Evolutionary conservation across 2,329 filamentous ascomycete genomes (phyloP).

Genomic region (Macrophomina phaseolina): DNA sequence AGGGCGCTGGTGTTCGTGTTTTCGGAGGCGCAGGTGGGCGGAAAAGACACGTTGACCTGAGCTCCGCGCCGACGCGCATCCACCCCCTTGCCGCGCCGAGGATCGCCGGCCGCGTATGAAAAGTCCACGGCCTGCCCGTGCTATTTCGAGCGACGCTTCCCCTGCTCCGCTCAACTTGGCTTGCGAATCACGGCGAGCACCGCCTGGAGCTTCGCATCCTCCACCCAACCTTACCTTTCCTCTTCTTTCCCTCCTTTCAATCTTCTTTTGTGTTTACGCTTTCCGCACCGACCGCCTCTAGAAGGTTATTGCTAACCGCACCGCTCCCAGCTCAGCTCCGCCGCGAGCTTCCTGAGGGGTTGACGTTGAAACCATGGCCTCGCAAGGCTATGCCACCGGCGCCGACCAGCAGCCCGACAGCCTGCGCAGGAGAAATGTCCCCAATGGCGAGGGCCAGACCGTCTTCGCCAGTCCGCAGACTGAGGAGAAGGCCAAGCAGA

Average conservation of each 20-base stretch:
- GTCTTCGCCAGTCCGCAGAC: constrained; percentile 41
- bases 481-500: constrained; percentile 55
- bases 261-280: constrained; percentile 1
- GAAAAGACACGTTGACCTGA: constrained; percentile 20
- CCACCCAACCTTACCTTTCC: constrained; percentile 12
- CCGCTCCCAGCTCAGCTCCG: constrained; percentile 20
- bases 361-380: constrained; percentile 25
- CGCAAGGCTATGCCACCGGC: constrained; percentile 42
- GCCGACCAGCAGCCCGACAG: constrained; percentile 50
- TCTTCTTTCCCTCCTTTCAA: constrained; percentile 26
- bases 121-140: constrained; percentile 24
- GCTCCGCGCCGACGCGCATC: constrained; percentile 21
- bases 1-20: constrained; percentile 9
- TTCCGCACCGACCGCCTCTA: neutral
- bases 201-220: constrained; percentile 25
- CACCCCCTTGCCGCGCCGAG: constrained; percentile 23
- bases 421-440: constrained; percentile 53
- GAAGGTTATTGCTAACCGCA: neutral
- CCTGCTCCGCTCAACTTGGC: constrained; percentile 28
- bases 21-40: constrained; percentile 6
- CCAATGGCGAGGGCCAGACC: constrained; percentile 34
- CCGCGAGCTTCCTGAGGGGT: constrained; percentile 27
- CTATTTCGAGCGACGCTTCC: constrained; percentile 27
- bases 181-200: constrained; percentile 24
- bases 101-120: constrained; percentile 27